Evolutionary conservation across 2,329 filamentous ascomycete species (phyloP).

Genomic region (Clarireedia sp.): DNA sequence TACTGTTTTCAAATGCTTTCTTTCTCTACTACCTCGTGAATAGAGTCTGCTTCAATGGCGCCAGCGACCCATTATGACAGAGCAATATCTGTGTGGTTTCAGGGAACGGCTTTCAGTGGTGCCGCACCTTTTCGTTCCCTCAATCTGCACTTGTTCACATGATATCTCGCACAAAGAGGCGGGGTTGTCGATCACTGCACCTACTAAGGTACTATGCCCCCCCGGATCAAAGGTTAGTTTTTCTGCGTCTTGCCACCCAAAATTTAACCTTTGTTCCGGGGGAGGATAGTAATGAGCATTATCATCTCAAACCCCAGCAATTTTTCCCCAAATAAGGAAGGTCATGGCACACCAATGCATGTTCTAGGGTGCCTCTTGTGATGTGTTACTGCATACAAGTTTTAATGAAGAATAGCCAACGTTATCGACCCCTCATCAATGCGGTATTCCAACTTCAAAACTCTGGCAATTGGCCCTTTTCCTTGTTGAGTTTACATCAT

Average conservation of each 20-base stretch:
- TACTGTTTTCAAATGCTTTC: not conserved
- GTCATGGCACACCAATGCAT: not conserved
- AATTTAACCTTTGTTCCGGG: too few species aligned
- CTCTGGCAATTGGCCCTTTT: not conserved
- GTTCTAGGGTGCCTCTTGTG: not conserved
- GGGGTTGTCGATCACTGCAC: not conserved
- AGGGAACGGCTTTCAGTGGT: too few species aligned
- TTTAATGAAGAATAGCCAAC: not conserved
- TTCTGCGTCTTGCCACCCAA: too few species aligned
- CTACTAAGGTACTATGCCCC: too few species aligned
- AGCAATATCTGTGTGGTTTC: too few species aligned
- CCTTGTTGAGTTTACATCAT: not conserved
- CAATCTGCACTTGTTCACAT: not conserved
- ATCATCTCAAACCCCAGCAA: not conserved
- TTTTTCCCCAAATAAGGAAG: not conserved
- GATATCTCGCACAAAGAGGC: not conserved
- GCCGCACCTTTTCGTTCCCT: too few species aligned
- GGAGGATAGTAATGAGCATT: not conserved
- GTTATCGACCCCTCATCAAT: not conserved
- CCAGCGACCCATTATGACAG: too few species aligned
- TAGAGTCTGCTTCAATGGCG: too few species aligned
- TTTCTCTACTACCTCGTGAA: not conserved
- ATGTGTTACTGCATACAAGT: conserved; percentile 4
- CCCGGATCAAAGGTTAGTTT: too few species aligned
- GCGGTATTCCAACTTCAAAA: not conserved